Evolutionary conservation across 768 basidiomycete species (phyloP).

Genomic region (Naganishia vishniacii): DNA sequence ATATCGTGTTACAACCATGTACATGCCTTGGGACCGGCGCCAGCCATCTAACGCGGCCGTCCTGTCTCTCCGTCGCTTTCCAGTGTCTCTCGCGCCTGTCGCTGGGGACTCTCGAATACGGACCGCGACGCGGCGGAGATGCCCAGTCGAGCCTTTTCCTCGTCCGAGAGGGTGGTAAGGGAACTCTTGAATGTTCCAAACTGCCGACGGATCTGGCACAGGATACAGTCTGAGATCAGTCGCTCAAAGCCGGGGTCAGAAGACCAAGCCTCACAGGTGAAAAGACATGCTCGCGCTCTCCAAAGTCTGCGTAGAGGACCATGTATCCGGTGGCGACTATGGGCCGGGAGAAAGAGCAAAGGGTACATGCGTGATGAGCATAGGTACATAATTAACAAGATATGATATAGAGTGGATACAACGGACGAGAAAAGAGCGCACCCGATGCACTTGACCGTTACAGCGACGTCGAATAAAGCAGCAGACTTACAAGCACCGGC

Average conservation of each 20-base stretch:
- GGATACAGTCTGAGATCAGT: neutral
- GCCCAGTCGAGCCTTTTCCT: conserved; percentile 14
- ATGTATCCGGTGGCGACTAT: conserved; percentile 21
- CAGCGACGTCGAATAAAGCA: no score
- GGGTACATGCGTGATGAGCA: conserved; percentile 8
- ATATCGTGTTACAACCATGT: neutral
- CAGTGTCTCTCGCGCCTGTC: neutral
- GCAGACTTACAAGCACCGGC: conserved; percentile 15
- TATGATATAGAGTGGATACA: conserved; percentile 16
- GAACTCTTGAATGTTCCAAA: conserved; percentile 13
- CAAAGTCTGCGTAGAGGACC: conserved; percentile 22
- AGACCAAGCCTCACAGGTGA: conserved; percentile 15
- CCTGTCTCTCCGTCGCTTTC: conserved; percentile 6
- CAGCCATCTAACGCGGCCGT: neutral
- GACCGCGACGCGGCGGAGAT: neutral
- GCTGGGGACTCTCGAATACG: conserved; percentile 14
- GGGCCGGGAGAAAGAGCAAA: neutral
- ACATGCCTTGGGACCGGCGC: no score
- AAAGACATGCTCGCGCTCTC: conserved; percentile 22
- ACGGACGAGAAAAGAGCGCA: conserved; percentile 1
- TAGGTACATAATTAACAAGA: neutral
- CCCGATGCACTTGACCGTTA: no score
- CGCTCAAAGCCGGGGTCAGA: neutral
- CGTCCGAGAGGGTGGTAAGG: conserved; percentile 14
- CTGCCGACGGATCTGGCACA: conserved; percentile 19